phyloP scores from a whole-genome alignment of 2,329 filamentous ascomycete species.

The Botrytis porri region DNA sequence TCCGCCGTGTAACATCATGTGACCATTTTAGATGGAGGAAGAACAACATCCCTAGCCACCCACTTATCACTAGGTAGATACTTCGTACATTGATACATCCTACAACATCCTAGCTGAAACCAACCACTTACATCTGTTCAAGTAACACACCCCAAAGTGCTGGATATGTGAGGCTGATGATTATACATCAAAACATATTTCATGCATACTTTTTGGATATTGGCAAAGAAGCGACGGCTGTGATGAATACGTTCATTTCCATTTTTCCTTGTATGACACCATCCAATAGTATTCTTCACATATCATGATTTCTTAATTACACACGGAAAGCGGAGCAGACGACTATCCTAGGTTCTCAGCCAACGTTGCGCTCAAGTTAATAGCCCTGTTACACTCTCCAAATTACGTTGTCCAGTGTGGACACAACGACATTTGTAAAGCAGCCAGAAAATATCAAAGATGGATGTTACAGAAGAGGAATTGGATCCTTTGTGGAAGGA shows the following conservation, averaged over 20 bases:
- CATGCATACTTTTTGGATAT: background rate
- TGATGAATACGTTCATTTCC: background rate
- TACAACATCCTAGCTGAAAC: background rate
- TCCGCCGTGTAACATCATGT: background rate
- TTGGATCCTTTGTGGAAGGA: slow-evolving; percentile 37
- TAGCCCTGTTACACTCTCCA: slow-evolving; percentile 10
- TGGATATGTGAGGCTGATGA: slow-evolving; percentile 17
- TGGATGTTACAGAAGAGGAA: slow-evolving; percentile 52
- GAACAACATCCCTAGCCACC: background rate
- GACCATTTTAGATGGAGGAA: background rate
- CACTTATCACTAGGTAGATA: background rate
- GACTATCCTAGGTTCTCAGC: background rate
- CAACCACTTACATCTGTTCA: background rate
- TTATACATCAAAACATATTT: background rate
- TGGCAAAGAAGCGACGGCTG: background rate
- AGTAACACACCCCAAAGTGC: background rate
- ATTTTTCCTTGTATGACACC: background rate
- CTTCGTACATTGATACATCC: background rate
- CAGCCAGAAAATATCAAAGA: slow-evolving; percentile 26
- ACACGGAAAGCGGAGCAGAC: background rate
- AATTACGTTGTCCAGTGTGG: background rate
- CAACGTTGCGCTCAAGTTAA: slow-evolving; percentile 10
- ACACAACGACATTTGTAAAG: background rate
- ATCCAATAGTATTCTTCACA: background rate
- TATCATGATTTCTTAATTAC: slow-evolving; percentile 5